Evolutionary conservation across 2,329 filamentous ascomycete genomes (phyloP).

Genomic region (Monosporascus sp.): DNA sequence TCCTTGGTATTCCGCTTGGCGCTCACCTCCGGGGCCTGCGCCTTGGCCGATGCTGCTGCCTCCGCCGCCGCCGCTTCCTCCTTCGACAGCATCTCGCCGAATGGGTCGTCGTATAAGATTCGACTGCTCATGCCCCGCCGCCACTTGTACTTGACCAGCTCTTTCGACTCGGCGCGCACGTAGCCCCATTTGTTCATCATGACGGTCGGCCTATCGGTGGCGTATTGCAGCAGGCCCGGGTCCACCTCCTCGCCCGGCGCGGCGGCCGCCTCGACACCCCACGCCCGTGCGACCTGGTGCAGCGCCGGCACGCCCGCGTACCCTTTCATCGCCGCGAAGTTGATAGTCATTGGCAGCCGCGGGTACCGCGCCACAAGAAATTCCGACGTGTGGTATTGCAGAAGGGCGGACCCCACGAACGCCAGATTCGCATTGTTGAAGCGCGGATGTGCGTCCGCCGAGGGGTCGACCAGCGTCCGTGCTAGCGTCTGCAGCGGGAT

Average conservation of each 20-base stretch:
- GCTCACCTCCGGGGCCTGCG: conserved; percentile 13
- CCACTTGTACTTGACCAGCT: conserved; percentile 46
- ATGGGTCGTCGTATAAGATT: conserved; percentile 78
- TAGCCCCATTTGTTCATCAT: conserved; percentile 47
- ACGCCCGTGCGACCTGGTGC: conserved; percentile 69
- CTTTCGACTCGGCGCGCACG: conserved; percentile 44
- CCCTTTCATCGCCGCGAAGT: conserved; percentile 80
- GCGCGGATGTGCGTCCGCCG: conserved; percentile 70
- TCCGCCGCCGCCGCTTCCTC: neutral
- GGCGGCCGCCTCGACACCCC: conserved; percentile 87
- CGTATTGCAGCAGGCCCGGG: conserved; percentile 82
- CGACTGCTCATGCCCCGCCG: conserved; percentile 70
- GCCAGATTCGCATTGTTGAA: conserved; percentile 90
- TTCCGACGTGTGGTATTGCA: conserved; percentile 87
- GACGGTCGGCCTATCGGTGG: conserved; percentile 41
- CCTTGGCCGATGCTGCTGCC: neutral
- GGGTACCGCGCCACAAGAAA: conserved; percentile 85
- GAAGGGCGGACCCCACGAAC: conserved; percentile 73
- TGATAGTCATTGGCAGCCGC: conserved; percentile 80
- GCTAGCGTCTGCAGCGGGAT: conserved; percentile 84
- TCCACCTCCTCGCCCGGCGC: conserved; percentile 89
- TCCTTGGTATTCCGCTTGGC: conserved; percentile 17
- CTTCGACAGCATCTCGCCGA: conserved; percentile 58
- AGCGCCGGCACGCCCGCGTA: conserved; percentile 76
- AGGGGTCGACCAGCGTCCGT: conserved; percentile 77